Evolutionary conservation across 352 stramenopile genomes (phyloP).

Genomic region (Globisporangium mamillatum): DNA sequence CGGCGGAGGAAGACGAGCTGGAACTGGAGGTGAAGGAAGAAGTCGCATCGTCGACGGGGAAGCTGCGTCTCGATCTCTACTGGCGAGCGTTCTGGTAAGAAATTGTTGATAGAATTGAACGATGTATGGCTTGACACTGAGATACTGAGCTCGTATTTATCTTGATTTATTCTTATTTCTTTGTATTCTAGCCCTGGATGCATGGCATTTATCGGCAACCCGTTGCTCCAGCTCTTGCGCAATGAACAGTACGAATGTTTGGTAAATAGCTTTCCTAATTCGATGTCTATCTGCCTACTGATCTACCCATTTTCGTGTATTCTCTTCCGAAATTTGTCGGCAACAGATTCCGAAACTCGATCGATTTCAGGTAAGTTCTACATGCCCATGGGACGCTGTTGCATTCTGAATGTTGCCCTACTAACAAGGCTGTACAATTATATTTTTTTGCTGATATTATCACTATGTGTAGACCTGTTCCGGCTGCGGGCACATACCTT

Average conservation of each 20-base stretch:
- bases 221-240: constrained; percentile 56
- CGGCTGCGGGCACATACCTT: constrained; percentile 59
- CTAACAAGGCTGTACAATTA: neutral
- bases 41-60: constrained; percentile 25
- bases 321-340: too few species aligned
- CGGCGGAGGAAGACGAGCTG: constrained; percentile 25
- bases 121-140: neutral
- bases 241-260: constrained; percentile 45
- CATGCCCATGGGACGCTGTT: neutral
- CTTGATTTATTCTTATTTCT: neutral
- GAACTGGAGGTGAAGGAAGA: constrained; percentile 40
- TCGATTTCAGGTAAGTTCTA: constrained; percentile 45
- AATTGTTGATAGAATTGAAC: neutral
- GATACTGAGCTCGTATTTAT: constrained; percentile 1
- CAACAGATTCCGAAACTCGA: constrained; percentile 64
- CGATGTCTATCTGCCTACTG: neutral
- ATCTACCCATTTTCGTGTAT: neutral
- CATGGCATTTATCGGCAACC: constrained; percentile 67
- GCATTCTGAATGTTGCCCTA: neutral
- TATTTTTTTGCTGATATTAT: neutral
- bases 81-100: constrained; percentile 81
- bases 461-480: constrained; percentile 33
- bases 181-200: constrained; percentile 48
- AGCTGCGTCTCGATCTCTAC: constrained; percentile 68
- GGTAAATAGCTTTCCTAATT: neutral